These are phyloP conservation scores for Phytophthora nicotianae DNA, from an alignment of 352 stramenopile species.

Conservation along the genomic window DNA sequence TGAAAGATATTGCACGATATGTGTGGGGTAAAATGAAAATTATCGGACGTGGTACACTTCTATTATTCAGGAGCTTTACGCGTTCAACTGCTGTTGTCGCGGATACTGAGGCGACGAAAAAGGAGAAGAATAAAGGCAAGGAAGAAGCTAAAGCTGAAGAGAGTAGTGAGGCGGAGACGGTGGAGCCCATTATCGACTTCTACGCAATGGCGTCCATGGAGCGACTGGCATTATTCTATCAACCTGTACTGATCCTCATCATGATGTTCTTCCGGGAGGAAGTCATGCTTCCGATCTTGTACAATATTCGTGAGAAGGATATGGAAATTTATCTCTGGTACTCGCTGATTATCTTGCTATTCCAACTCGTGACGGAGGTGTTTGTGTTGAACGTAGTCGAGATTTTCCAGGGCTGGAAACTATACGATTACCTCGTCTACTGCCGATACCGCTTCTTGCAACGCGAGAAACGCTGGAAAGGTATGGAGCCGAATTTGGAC, in stretches of 20 bases:
- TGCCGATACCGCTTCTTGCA: conserved; percentile 96
- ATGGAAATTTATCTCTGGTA: conserved; percentile 98
- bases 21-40: conserved; percentile 46
- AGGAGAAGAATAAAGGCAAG: conserved; percentile 47
- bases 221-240: conserved; percentile 92
- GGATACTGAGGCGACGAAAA: conserved; percentile 39
- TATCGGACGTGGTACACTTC: conserved; percentile 32
- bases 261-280: conserved; percentile 96
- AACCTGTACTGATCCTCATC: conserved; percentile 94
- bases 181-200: conserved; percentile 97
- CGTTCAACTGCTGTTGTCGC: conserved; percentile 42
- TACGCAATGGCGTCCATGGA: conserved; percentile 93
- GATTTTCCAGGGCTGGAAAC: conserved; percentile 98
- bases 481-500: conserved; percentile 94
- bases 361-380: conserved; percentile 94
- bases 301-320: conserved; percentile 97
- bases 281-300: conserved; percentile 92
- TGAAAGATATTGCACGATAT: conserved; percentile 46
- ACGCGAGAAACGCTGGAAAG: conserved; percentile 96
- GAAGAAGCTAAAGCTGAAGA: conserved; percentile 37
- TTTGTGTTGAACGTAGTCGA: conserved; percentile 97
- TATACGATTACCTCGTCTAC: conserved; percentile 98
- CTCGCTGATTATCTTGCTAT: conserved; percentile 94
- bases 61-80: conserved; percentile 61
- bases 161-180: conserved; percentile 87